Base-by-base conservation (phyloP, 73 alveolate genomes). In the Paramecium primaurelia region DNA sequence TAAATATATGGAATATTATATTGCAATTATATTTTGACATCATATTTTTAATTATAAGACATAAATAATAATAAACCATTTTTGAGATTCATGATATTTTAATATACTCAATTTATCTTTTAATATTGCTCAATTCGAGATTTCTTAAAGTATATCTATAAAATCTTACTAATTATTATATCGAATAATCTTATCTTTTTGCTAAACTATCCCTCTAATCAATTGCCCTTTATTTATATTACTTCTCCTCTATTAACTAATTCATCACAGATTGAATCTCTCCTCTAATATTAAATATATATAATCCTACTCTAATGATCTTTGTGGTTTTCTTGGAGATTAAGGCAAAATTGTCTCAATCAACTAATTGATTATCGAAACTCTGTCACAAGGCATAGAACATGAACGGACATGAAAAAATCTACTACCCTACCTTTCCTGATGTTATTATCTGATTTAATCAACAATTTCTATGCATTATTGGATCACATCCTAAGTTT, bases 351-450 rank as follows among this genome's bases (percentile, higher is more conserved):
- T 22, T 10, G 26, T 20, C 2, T 80, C 91, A 25, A 80, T 36
- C 58, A 80, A 8, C 10, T 45, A 26, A n/a, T 40, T 45, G 44
- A 80, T 80, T 18, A 80, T 80, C 5, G 32, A 32, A 32, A 25
- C 44, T 26, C 77, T 18, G 8, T 44, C 91, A 25, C 58, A 25
- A 25, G 91, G 91, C 71, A 47, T 49, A 18, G 91, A 42, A 64
- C 91, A 80, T n/a, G 71, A 80, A 14, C 91, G 71, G 4, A 80
- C 14, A 80, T 80, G 91, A 80, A 80, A 42, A 10, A 80, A 47
- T 45, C 45, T 80, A 38, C 91, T 40, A 38, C 36, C 58, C 91
- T 80, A 38, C 10, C 34, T 40, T 22, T 34, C 30, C 9, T 28
- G 77, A 42, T 47, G 28, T 47, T 25, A 25, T 32, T 44, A 2